phyloP scores from a whole-genome alignment of 352 stramenopile species.

The Phytophthora kernoviae region DNA sequence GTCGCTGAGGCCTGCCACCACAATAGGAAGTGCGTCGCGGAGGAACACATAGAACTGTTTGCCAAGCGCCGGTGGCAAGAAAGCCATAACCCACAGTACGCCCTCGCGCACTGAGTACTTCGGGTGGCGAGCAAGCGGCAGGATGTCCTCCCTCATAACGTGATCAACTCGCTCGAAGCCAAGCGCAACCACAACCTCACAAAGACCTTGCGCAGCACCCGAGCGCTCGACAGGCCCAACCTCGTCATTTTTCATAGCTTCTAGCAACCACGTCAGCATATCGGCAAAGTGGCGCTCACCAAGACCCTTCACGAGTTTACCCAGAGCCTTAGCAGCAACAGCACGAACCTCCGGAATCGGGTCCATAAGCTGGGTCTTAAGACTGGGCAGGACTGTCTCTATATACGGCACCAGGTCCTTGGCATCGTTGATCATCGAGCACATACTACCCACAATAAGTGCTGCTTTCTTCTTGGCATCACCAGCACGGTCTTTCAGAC shows the following conservation, averaged over 20 bases:
- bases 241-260: slow-evolving; percentile 94
- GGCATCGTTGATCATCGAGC: slow-evolving; percentile 98
- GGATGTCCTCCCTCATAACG: slow-evolving; percentile 92
- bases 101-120: slow-evolving; percentile 97
- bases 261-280: slow-evolving; percentile 97
- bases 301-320: slow-evolving; percentile 95
- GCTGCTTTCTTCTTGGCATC: slow-evolving; percentile 99
- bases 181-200: slow-evolving; percentile 93
- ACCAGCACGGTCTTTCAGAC: slow-evolving; percentile 96
- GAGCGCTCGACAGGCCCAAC: slow-evolving; percentile 96
- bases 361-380: slow-evolving; percentile 94
- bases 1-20: slow-evolving; percentile 98
- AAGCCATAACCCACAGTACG: slow-evolving; percentile 99
- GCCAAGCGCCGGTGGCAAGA: slow-evolving; percentile 96
- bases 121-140: slow-evolving; percentile 94
- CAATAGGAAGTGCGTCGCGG: slow-evolving; percentile 93
- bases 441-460: slow-evolving; percentile 99
- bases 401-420: slow-evolving; percentile 99
- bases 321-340: slow-evolving; percentile 95
- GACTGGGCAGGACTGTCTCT: slow-evolving; percentile 94
- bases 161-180: slow-evolving; percentile 78
- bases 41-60: slow-evolving; percentile 95
- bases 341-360: slow-evolving; percentile 95
- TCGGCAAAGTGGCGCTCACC: slow-evolving; percentile 96
- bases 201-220: slow-evolving; percentile 98